These are phyloP conservation scores for Jimgerdemannia flammicorona DNA, from an alignment of 192 early-diverging fungal species.

Conservation along the genomic window DNA sequence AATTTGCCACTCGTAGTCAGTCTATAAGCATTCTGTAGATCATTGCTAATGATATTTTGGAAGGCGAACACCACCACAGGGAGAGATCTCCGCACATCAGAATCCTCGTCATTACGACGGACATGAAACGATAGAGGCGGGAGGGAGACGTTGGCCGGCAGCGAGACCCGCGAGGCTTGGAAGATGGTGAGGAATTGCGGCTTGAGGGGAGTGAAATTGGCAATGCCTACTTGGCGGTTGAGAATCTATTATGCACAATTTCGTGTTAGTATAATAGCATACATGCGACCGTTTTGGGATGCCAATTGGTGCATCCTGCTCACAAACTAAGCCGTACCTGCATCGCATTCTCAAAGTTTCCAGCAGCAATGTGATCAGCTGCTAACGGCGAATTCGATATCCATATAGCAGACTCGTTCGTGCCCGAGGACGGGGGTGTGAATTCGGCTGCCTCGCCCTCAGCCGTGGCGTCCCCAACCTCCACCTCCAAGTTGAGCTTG, in stretches of 20 bases:
- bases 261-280: not conserved
- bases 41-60: slow-evolving; percentile 48
- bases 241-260: slow-evolving; percentile 51
- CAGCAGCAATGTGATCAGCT: slow-evolving; percentile 92
- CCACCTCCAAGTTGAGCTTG: slow-evolving; percentile 61
- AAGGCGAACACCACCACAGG: slow-evolving; percentile 62
- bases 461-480: slow-evolving; percentile 49
- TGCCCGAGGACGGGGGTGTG: slow-evolving; percentile 72
- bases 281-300: not conserved
- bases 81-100: slow-evolving; percentile 47
- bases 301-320: not conserved
- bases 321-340: slow-evolving; percentile 41
- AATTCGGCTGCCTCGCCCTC: slow-evolving; percentile 55
- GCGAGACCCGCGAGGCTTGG: slow-evolving; percentile 61
- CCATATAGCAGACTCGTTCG: slow-evolving; percentile 71
- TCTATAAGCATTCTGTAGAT: slow-evolving; percentile 84
- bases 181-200: slow-evolving; percentile 83
- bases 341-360: slow-evolving; percentile 95
- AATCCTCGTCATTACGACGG: slow-evolving; percentile 56
- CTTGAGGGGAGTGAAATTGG: slow-evolving; percentile 92
- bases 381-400: slow-evolving; percentile 82
- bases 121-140: slow-evolving; percentile 64
- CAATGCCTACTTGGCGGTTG: slow-evolving; percentile 87
- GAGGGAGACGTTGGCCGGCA: slow-evolving; percentile 57
- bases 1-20: slow-evolving; percentile 82